Evolutionary conservation across 257 asterid species (phyloP).

Genomic region (Solanum peruvianum): DNA sequence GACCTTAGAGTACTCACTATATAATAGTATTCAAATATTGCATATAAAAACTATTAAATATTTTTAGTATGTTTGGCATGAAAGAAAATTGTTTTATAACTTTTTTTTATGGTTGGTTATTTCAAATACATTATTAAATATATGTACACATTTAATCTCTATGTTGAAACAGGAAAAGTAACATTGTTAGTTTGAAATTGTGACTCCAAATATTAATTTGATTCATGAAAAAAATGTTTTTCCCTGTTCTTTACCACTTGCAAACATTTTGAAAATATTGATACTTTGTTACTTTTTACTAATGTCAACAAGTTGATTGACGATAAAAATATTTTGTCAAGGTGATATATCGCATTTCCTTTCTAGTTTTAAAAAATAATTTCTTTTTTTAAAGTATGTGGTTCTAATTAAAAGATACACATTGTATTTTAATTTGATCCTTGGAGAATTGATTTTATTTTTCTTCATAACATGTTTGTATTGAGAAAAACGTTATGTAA

Average conservation of each 20-base stretch:
- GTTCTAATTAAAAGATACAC: background rate
- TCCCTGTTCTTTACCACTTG: background rate
- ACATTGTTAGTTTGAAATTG: background rate
- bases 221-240: background rate
- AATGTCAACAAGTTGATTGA: background rate
- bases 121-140: background rate
- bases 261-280: background rate
- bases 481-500: background rate
- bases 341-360: background rate
- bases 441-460: background rate
- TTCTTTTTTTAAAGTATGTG: background rate
- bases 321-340: background rate
- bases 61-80: background rate
- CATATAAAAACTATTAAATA: no score
- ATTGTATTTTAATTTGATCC: background rate
- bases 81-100: background rate
- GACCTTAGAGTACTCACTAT: background rate
- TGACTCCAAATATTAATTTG: background rate
- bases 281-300: background rate
- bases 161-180: background rate
- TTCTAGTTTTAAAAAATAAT: background rate
- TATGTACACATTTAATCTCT: background rate
- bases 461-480: background rate
- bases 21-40: background rate
- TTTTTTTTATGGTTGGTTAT: background rate